Conservation (phyloP, 1,284 basidiomycete genomes). For the Apiotrichum porosum region DNA sequence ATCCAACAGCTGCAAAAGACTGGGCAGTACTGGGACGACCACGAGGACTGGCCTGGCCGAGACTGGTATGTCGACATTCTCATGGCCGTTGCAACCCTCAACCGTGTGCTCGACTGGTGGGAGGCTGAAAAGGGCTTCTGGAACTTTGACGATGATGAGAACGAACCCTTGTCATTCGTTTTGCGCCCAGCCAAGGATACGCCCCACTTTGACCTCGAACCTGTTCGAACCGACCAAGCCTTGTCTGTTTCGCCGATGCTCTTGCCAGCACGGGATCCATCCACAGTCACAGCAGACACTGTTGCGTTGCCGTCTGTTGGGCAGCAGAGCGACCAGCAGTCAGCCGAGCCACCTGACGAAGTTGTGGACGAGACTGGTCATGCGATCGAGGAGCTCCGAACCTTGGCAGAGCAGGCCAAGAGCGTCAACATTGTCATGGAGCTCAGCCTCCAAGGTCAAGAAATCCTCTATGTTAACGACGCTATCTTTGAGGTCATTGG, state of each 20-base stretch:
- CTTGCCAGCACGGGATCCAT: background rate
- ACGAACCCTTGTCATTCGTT: constrained; percentile 80
- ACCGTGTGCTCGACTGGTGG: constrained; percentile 99
- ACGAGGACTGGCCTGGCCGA: constrained; percentile 95
- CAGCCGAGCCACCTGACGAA: background rate
- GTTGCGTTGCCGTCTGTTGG: no score
- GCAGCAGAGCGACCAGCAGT: no score
- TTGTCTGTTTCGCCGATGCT: constrained; percentile 3
- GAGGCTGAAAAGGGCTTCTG: constrained; percentile 99
- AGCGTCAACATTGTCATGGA: constrained; percentile 95
- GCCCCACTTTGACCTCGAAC: constrained; percentile 10
- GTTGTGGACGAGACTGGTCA: constrained; percentile 38
- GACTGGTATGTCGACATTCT: constrained; percentile 98
- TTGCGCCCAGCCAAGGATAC: constrained; percentile 61
- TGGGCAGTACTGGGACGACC: constrained; percentile 92
- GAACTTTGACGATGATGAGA: constrained; percentile 80
- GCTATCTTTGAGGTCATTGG: constrained; percentile 86
- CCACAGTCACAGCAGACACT: background rate
- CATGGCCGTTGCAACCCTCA: constrained; percentile 92
- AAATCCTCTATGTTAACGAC: constrained; percentile 85
- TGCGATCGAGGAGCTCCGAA: constrained; percentile 73
- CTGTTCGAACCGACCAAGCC: no score
- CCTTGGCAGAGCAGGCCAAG: constrained; percentile 87
- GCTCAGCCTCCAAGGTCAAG: constrained; percentile 83
- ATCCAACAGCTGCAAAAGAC: constrained; percentile 86